These are phyloP conservation scores for barrel medic (Medicago truncatula) DNA, from an alignment of 306 rosid genomes.

Conservation along the genomic window DNA sequence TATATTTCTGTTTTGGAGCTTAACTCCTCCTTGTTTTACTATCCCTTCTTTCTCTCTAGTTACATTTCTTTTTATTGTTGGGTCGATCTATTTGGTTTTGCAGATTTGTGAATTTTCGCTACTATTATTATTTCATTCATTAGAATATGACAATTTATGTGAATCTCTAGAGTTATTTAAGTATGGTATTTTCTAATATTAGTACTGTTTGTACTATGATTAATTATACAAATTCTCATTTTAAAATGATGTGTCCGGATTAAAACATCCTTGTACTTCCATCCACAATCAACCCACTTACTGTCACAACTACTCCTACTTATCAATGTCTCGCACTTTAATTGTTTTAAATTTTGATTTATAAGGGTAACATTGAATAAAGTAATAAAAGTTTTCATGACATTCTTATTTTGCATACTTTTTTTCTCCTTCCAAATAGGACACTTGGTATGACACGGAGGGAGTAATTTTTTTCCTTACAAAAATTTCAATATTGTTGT, in stretches of 20 bases:
- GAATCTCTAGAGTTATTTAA: background rate
- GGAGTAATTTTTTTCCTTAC: background rate
- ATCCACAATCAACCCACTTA: background rate
- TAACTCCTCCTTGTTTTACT: background rate
- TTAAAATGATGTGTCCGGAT: background rate
- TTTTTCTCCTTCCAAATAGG: background rate
- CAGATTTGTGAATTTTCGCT: constrained; percentile 31
- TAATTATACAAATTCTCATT: background rate
- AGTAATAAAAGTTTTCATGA: background rate
- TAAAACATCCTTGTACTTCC: background rate
- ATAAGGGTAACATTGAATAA: background rate
- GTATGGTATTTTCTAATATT: background rate
- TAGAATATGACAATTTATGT: constrained; percentile 26
- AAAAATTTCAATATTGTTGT: constrained; percentile 34
- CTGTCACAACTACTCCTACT: background rate
- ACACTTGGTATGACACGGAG: background rate
- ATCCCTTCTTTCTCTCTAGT: background rate
- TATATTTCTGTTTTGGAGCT: constrained; percentile 23
- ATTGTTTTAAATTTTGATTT: background rate
- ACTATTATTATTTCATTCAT: constrained; percentile 5
- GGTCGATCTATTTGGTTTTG: constrained; percentile 23
- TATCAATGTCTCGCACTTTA: background rate
- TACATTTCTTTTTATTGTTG: constrained; percentile 6
- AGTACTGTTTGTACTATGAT: constrained; percentile 7
- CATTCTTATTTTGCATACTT: background rate